Conservation (phyloP, 441 rosid genomes). For the Mallotus repandus region DNA sequence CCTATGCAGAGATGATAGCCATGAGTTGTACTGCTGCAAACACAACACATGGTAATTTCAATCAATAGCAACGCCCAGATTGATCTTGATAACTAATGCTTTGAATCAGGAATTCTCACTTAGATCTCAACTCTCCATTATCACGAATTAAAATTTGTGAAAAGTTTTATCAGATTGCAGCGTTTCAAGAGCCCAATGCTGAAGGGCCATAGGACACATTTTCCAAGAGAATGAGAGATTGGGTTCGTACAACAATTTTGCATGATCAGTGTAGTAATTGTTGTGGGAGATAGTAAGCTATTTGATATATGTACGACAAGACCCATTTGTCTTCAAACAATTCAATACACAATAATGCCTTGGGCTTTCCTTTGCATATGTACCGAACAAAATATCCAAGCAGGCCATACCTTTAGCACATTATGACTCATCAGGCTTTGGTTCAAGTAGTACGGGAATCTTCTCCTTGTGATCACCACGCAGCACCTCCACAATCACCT, state of each 20-base stretch:
- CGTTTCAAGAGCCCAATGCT: neutral
- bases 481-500: constrained; percentile 87
- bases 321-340: constrained; percentile 9
- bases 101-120: neutral
- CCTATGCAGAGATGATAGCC: neutral
- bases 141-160: neutral
- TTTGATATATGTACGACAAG: constrained; percentile 33
- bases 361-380: constrained; percentile 23
- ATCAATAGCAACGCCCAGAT: neutral
- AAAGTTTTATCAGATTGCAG: neutral
- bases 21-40: no score
- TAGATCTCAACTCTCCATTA: neutral
- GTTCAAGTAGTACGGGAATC: constrained; percentile 79
- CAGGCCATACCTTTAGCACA: constrained; percentile 21
- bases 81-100: neutral
- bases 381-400: constrained; percentile 21
- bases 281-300: neutral
- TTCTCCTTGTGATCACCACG: constrained; percentile 94
- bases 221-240: neutral
- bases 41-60: neutral
- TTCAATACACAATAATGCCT: constrained; percentile 29
- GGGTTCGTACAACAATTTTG: constrained; percentile 2
- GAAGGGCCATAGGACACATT: neutral
- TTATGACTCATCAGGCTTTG: constrained; percentile 76
- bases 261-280: constrained; percentile 10